A percentile compares a stretch with the other conserved stretches of the same genome.
phyloP scores from a whole-genome alignment of 2,329 filamentous ascomycete genomes.

The Colletotrichum sp. region DNA sequence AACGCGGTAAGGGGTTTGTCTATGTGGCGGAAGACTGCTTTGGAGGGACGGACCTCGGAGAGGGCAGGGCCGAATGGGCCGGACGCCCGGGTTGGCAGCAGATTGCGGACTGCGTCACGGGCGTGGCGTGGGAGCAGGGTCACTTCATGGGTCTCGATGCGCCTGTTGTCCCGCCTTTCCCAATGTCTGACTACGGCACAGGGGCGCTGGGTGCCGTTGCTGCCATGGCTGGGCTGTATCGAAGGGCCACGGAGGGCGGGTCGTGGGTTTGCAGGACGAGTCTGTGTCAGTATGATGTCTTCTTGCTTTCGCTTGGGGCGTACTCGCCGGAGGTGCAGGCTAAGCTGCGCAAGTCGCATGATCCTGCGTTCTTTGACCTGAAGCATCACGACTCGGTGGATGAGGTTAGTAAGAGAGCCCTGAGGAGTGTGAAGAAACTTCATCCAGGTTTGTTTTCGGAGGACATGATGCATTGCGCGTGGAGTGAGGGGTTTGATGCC shows the following conservation, averaged over 20 bases:
- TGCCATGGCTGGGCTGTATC: slow-evolving; percentile 36
- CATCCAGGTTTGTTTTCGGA: slow-evolving; percentile 34
- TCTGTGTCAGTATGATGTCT: slow-evolving; percentile 40
- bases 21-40: slow-evolving; percentile 71
- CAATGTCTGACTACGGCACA: slow-evolving; percentile 51
- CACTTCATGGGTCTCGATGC: slow-evolving; percentile 57
- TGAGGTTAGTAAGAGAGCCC: slow-evolving; percentile 58
- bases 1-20: slow-evolving; percentile 60
- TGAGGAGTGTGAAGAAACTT: slow-evolving; percentile 53
- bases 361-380: slow-evolving; percentile 57
- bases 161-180: slow-evolving; percentile 63
- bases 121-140: slow-evolving; percentile 57
- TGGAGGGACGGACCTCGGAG: slow-evolving; percentile 53
- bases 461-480: slow-evolving; percentile 31
- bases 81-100: slow-evolving; percentile 67
- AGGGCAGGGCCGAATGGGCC: slow-evolving; percentile 52
- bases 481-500: slow-evolving; percentile 35
- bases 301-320: slow-evolving; percentile 43
- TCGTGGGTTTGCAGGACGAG: slow-evolving; percentile 39
- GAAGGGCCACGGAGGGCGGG: slow-evolving; percentile 34
- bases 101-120: slow-evolving; percentile 65
- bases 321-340: slow-evolving; percentile 54
- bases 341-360: slow-evolving; percentile 50
- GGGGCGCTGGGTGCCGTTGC: slow-evolving; percentile 36
- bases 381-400: slow-evolving; percentile 64